Conservation (phyloP, 768 basidiomycete species). For the Trametes elegans region DNA sequence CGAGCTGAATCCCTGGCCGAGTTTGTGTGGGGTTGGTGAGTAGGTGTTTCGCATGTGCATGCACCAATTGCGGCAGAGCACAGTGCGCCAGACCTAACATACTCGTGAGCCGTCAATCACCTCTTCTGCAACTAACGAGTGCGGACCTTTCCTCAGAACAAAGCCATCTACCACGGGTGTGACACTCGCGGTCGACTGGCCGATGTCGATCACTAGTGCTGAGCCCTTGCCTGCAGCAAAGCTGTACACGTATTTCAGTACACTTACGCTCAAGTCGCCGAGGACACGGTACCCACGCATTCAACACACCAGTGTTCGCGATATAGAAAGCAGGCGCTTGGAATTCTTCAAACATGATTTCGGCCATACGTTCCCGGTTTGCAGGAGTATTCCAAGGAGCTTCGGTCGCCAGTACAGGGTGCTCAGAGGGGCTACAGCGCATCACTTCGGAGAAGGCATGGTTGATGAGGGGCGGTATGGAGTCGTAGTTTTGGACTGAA, state of each 20-base stretch:
- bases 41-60: slow-evolving; percentile 71
- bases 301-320: slow-evolving; percentile 90
- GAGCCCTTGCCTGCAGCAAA: slow-evolving; percentile 97
- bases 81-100: slow-evolving; percentile 73
- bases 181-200: slow-evolving; percentile 84
- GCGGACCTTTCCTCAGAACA: slow-evolving; percentile 86
- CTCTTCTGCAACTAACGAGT: no score
- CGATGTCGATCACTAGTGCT: slow-evolving; percentile 94
- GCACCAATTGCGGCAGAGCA: slow-evolving; percentile 74
- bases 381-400: slow-evolving; percentile 93
- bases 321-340: slow-evolving; percentile 94
- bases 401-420: slow-evolving; percentile 91
- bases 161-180: slow-evolving; percentile 98
- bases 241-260: slow-evolving; percentile 37
- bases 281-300: slow-evolving; percentile 59
- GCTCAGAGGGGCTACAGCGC: slow-evolving; percentile 74
- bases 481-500: slow-evolving; percentile 73
- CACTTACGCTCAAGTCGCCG: neutral
- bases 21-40: slow-evolving; percentile 48
- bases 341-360: slow-evolving; percentile 98
- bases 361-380: slow-evolving; percentile 93
- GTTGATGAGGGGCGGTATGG: slow-evolving; percentile 66
- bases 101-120: neutral
- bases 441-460: slow-evolving; percentile 78
- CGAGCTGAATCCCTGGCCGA: slow-evolving; percentile 64